Percentiles rank a stretch among this genome's conserved stretches.
These are phyloP conservation scores for Cudoniella acicularis DNA, from an alignment of 495 filamentous ascomycete species.

Conservation along the genomic window DNA sequence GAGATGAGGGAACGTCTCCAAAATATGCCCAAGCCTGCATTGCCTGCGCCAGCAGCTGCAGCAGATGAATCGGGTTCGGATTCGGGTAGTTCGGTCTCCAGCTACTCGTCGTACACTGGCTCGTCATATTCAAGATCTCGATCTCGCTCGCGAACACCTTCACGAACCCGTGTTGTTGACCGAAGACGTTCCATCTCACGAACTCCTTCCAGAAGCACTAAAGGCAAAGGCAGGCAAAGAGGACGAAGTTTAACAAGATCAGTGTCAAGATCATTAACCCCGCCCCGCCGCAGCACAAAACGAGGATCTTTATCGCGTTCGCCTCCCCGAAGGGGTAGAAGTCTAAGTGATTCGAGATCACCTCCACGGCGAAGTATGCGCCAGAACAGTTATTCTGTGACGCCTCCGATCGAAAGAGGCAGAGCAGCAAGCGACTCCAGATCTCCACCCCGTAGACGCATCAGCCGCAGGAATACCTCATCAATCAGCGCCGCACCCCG, in stretches of 20 bases:
- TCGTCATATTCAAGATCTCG: constrained; percentile 43
- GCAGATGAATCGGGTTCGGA: constrained; percentile 56
- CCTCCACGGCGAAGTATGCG: neutral
- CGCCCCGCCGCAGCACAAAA: constrained; percentile 8
- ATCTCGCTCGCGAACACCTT: constrained; percentile 18
- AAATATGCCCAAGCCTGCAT: constrained; percentile 74
- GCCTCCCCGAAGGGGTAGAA: constrained; percentile 30
- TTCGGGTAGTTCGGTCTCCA: constrained; percentile 64
- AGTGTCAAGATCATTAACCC: constrained; percentile 29
- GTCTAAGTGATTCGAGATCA: constrained; percentile 17
- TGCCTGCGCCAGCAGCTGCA: constrained; percentile 59
- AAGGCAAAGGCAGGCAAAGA: constrained; percentile 10
- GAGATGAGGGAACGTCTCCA: constrained; percentile 89
- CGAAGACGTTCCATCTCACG: constrained; percentile 38
- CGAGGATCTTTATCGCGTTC: constrained; percentile 16
- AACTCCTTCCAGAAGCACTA: constrained; percentile 25
- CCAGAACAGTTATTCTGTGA: constrained; percentile 1
- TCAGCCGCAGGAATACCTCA: constrained; percentile 19
- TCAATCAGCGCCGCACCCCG: constrained; percentile 18
- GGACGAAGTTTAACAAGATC: constrained; percentile 33
- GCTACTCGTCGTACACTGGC: constrained; percentile 49
- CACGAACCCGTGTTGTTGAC: constrained; percentile 35
- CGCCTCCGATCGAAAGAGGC: constrained; percentile 6
- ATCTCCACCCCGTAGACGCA: constrained; percentile 17
- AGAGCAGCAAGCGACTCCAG: constrained; percentile 16